phyloP scores from a whole-genome alignment of 495 filamentous ascomycete genomes.

The Annulohypoxylon stygium region DNA sequence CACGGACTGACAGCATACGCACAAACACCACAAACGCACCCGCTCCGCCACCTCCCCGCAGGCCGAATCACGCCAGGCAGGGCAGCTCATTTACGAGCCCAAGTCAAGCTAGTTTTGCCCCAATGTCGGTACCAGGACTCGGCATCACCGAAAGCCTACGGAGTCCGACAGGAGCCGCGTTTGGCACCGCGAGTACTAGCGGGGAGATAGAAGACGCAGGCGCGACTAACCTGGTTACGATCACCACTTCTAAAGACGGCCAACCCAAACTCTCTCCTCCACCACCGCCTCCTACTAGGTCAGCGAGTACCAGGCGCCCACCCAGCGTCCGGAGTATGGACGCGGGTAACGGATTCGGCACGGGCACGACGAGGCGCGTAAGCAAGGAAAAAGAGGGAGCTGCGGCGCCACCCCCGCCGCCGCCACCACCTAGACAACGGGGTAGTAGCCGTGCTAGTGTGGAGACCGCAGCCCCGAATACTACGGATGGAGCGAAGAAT shows the following conservation, averaged over 20 bases:
- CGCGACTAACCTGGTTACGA: conserved; percentile 12
- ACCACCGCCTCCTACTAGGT: conserved; percentile 60
- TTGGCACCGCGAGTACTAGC: conserved; percentile 14
- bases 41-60: conserved; percentile 60
- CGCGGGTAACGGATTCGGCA: conserved; percentile 45
- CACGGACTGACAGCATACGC: conserved; percentile 57
- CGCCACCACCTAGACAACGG: conserved; percentile 71
- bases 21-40: conserved; percentile 52
- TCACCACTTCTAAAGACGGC: conserved; percentile 39
- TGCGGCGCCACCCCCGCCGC: conserved; percentile 66
- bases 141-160: conserved; percentile 37
- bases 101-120: conserved; percentile 32
- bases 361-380: conserved; percentile 36
- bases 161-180: conserved; percentile 19
- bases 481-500: conserved; percentile 36
- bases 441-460: conserved; percentile 67
- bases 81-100: conserved; percentile 41
- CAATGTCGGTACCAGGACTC: conserved; percentile 15
- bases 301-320: conserved; percentile 54
- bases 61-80: conserved; percentile 53
- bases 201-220: conserved; percentile 21
- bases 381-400: conserved; percentile 48
- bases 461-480: conserved; percentile 41
- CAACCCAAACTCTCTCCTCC: conserved; percentile 55
- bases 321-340: conserved; percentile 56